These are phyloP conservation scores for Paraphaeosphaeria sporulosa DNA, from an alignment of 2,329 filamentous ascomycete species.

Conservation along the genomic window DNA sequence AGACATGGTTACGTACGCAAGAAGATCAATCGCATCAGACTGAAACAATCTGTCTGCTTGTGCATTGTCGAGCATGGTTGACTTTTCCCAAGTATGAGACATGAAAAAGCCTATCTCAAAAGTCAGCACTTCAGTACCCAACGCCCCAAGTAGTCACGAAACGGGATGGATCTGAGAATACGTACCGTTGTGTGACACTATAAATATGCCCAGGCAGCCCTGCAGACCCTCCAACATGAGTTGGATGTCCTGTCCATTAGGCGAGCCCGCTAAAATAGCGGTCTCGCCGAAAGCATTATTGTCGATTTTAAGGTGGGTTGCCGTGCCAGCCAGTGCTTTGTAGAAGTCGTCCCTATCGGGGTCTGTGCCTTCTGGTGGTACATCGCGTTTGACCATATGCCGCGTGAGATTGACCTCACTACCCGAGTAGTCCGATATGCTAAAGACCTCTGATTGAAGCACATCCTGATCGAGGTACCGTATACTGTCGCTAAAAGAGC, in stretches of 20 bases:
- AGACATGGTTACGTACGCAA: neutral
- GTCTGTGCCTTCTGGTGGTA: neutral
- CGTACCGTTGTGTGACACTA: constrained; percentile 1
- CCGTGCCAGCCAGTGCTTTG: neutral
- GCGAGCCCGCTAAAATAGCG: neutral
- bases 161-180: neutral
- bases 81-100: neutral
- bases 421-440: neutral
- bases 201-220: neutral
- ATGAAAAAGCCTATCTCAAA: neutral
- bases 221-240: neutral
- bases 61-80: neutral
- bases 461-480: neutral
- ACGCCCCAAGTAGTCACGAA: neutral
- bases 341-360: neutral
- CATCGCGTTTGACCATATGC: neutral
- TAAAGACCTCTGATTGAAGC: neutral
- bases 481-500: neutral
- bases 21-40: neutral
- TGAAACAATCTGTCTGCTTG: neutral
- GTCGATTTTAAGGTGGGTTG: neutral
- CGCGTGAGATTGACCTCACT: neutral
- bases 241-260: neutral
- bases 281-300: neutral
- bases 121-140: neutral